Conservation (phyloP, 495 filamentous ascomycete species). For the Neurospora pannonica region DNA sequence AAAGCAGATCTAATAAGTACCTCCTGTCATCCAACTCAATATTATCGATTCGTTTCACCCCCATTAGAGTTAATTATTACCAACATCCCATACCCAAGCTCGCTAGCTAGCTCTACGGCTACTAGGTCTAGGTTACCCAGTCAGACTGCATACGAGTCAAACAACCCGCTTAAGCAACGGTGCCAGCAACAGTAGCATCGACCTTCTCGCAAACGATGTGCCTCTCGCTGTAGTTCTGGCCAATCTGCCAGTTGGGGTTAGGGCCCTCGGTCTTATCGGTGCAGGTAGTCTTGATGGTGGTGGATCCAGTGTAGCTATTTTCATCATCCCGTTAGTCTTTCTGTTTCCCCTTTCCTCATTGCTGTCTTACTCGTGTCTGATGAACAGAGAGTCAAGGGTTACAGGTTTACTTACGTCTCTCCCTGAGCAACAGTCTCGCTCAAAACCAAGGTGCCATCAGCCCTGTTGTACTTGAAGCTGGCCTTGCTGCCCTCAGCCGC, state of each 20-base stretch:
- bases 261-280: slow-evolving; percentile 20
- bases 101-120: too few relatives aligned
- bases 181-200: slow-evolving; percentile 18
- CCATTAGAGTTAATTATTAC: not conserved
- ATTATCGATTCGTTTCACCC: not conserved
- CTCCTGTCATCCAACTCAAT: not conserved
- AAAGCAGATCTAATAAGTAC: not conserved
- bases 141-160: too few relatives aligned
- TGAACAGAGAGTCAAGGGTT: too few relatives aligned
- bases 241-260: slow-evolving; percentile 32
- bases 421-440: slow-evolving; percentile 23
- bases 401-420: slow-evolving; percentile 21
- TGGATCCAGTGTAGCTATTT: slow-evolving; percentile 25
- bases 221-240: slow-evolving; percentile 29
- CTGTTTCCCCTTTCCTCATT: not conserved
- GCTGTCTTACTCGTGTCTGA: too few relatives aligned
- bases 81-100: not conserved
- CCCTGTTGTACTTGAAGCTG: slow-evolving; percentile 27
- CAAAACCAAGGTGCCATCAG: slow-evolving; percentile 20
- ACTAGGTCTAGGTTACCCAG: too few relatives aligned
- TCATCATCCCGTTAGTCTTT: slow-evolving; percentile 7
- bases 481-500: not conserved
- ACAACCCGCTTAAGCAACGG: slow-evolving; percentile 22
- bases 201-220: slow-evolving; percentile 24
- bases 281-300: slow-evolving; percentile 26